These are phyloP conservation scores for Boletus patriciae DNA, from an alignment of 768 basidiomycete genomes.

Conservation along the genomic window DNA sequence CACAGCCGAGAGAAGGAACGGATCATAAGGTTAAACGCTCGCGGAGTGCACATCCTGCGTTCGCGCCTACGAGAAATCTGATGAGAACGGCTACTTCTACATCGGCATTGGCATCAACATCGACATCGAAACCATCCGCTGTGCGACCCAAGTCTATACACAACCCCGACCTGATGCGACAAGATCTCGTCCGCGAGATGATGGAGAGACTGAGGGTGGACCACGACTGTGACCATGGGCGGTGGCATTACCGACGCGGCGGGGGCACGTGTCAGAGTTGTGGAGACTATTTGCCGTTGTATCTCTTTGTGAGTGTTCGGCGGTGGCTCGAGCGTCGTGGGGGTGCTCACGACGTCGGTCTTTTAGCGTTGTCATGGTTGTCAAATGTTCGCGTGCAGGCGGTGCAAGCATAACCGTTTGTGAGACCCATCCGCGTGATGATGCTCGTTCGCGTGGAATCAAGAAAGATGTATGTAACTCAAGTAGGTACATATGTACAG, in stretches of 20 bases:
- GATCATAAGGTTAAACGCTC: neutral
- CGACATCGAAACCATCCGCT: neutral
- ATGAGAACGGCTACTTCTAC: neutral
- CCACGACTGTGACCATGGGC: constrained; percentile 50
- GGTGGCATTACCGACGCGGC: constrained; percentile 46
- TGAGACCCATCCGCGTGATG: constrained; percentile 6
- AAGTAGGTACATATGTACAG: too few species aligned
- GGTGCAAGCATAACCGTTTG: constrained; percentile 40
- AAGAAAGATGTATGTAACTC: too few species aligned
- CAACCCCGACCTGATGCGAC: constrained; percentile 3
- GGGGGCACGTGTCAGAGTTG: constrained; percentile 51
- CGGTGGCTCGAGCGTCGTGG: neutral
- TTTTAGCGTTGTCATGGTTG: constrained; percentile 37
- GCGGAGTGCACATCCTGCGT: neutral
- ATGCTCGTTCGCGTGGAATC: too few species aligned
- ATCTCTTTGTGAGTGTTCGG: constrained; percentile 46
- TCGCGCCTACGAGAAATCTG: neutral
- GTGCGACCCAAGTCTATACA: neutral
- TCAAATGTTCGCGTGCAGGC: constrained; percentile 36
- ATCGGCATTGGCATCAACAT: neutral
- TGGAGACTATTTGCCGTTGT: constrained; percentile 38
- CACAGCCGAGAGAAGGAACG: neutral
- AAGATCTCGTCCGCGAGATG: constrained; percentile 30
- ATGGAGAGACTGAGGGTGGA: constrained; percentile 45
- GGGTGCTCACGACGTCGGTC: neutral